These are phyloP conservation scores for Aureobasidium sp. DNA, from an alignment of 2,329 filamentous ascomycete species.

Conservation along the genomic window DNA sequence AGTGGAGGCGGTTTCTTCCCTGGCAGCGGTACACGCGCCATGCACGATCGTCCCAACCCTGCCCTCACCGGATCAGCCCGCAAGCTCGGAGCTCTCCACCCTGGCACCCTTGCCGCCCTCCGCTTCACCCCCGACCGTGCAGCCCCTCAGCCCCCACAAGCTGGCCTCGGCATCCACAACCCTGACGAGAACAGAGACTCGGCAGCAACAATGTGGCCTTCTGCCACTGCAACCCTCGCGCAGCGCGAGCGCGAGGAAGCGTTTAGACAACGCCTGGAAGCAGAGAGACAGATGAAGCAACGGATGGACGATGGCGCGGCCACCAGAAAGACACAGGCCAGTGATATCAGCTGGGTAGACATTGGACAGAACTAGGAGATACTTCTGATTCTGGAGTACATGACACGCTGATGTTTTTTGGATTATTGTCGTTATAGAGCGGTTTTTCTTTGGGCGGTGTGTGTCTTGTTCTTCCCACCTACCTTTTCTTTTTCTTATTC, in stretches of 20 bases:
- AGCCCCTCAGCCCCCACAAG: background rate
- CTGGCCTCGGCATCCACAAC: background rate
- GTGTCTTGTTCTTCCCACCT: background rate
- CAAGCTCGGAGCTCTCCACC: slow-evolving; percentile 11
- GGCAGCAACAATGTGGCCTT: background rate
- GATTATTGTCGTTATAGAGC: background rate
- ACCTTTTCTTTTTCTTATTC: background rate
- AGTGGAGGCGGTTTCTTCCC: slow-evolving; percentile 48
- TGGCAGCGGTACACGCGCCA: slow-evolving; percentile 19
- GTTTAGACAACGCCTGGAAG: background rate
- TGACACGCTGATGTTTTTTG: background rate
- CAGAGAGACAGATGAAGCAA: background rate
- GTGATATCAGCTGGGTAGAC: slow-evolving; percentile 12
- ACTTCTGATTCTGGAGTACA: slow-evolving; percentile 2
- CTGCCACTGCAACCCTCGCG: background rate
- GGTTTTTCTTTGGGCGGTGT: background rate
- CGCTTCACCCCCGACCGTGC: slow-evolving; percentile 3
- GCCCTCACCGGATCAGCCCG: background rate
- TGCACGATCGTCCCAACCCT: background rate
- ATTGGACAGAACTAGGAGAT: slow-evolving; percentile 15
- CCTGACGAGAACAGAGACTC: background rate
- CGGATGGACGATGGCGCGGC: background rate
- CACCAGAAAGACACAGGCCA: background rate
- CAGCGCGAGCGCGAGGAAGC: background rate
- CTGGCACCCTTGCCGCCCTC: slow-evolving; percentile 8